Conservation (phyloP, 2,329 filamentous ascomycete species). For the Aureobasidium leucospermi region DNA sequence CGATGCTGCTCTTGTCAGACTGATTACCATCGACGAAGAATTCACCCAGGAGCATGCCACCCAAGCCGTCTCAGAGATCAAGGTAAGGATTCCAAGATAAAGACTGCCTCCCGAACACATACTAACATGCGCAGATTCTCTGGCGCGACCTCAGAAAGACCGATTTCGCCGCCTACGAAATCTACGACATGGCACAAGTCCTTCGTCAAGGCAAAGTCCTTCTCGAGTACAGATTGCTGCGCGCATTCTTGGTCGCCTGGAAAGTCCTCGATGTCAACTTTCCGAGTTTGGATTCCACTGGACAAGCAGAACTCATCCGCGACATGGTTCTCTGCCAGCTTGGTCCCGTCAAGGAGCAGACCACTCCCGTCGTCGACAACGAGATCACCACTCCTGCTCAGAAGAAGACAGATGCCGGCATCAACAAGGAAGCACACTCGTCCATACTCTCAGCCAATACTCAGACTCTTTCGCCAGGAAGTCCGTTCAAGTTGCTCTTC, state of each 20-base stretch:
- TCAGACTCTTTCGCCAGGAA: background rate
- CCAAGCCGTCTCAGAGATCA: background rate
- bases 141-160: background rate
- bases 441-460: background rate
- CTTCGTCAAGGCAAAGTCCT: background rate
- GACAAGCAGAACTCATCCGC: background rate
- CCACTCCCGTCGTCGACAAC: background rate
- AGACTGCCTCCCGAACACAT: background rate
- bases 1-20: background rate
- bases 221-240: background rate
- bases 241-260: background rate
- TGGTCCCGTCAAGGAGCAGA: background rate
- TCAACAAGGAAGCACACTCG: background rate
- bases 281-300: background rate
- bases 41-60: background rate
- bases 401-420: background rate
- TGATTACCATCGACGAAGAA: background rate
- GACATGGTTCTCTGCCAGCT: background rate
- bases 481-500: background rate
- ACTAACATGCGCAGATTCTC: background rate
- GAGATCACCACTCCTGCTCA: background rate
- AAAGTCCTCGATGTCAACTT: background rate
- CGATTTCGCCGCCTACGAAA: background rate
- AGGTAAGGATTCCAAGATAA: background rate
- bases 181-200: background rate